A percentile compares a stretch with the other conserved stretches of the same genome.
Conservation (phyloP, 805 yeast species). For the Metschnikowia dekortorum region DNA sequence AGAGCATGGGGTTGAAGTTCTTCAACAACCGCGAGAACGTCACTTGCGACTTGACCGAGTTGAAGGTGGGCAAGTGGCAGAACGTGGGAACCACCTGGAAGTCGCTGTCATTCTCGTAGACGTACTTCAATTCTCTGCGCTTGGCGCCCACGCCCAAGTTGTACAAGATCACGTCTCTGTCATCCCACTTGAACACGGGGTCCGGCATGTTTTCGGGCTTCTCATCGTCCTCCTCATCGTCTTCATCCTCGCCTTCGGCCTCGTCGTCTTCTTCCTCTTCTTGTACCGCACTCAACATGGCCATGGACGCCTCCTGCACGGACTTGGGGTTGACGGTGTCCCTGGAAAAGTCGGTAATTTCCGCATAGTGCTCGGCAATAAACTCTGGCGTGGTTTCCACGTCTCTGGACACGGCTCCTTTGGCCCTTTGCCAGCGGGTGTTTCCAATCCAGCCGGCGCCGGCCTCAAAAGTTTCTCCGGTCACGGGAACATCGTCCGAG, state of each 20-base stretch:
- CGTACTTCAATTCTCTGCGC: conserved; percentile 69
- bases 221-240: conserved; percentile 36
- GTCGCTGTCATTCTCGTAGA: conserved; percentile 68
- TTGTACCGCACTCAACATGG: conserved; percentile 63
- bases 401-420: conserved; percentile 68
- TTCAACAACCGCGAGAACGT: conserved; percentile 61
- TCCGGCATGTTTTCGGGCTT: conserved; percentile 33
- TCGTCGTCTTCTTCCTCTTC: conserved; percentile 39
- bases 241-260: conserved; percentile 28
- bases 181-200: conserved; percentile 53
- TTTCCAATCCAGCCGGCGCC: conserved; percentile 97
- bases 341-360: conserved; percentile 56
- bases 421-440: conserved; percentile 92
- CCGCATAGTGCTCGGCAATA: conserved; percentile 61
- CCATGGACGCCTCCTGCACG: conserved; percentile 76
- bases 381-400: conserved; percentile 59
- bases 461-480: conserved; percentile 83
- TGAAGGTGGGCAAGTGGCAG: conserved; percentile 85
- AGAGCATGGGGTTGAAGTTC: conserved; percentile 82
- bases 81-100: conserved; percentile 87
- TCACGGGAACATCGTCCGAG: conserved; percentile 65
- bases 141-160: conserved; percentile 88
- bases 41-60: conserved; percentile 51
- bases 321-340: conserved; percentile 54
- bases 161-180: conserved; percentile 73